Evolutionary conservation across 2,329 filamentous ascomycete genomes (phyloP), one percentile per base, ranked within the genome.

Genomic region (Colletotrichum gloeosporioides): DNA sequence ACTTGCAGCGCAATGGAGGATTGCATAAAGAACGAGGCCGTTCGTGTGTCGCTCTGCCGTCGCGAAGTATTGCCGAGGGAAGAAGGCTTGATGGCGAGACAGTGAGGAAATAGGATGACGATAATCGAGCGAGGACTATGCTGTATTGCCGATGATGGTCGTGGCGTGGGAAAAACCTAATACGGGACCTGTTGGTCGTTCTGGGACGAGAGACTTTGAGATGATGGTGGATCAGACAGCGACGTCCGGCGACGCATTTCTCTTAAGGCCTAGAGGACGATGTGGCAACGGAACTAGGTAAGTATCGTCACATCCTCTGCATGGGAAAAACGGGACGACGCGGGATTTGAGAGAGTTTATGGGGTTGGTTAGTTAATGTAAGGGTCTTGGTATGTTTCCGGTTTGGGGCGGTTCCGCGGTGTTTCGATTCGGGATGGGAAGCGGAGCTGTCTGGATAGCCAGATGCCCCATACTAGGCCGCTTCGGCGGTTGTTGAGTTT

Each of bases 301-400:
- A n/a, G 59, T 61, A 57, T 65, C 49, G 72, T 75, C 34, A n/a
- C 61, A 61, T 61, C 16, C 32, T 75, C n/a, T 65, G 27, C 61
- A 49, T 31, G 25, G 25, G n/a, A 65, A 44, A 65, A 71, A 65
- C 32, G 59, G 44, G 67, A 74, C 67, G n/a, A 57, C 44, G 67
- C 59, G 67, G 67, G 6, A 49, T 61, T 74, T 74, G 67, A 74
- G 59, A 74, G 57, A 61, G 44, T 74, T 71, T 49, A 15, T 36
- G 25, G 34, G 31, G 12, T 16, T 16, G 59, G 71, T 39, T 25
- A 65, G 67, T 65, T 49, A 49, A 71, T 61, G 32, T 66, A 53
- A 53, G 34, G 72, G 61, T 53, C 61, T 66, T 71, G 61, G 61
- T 34, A 49, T 75, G 71, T 75, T 66, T 75, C 68, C 61, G 34